Conservation (phyloP, 2,329 filamentous ascomycete genomes). For the Fusarium solani-melongenae region DNA sequence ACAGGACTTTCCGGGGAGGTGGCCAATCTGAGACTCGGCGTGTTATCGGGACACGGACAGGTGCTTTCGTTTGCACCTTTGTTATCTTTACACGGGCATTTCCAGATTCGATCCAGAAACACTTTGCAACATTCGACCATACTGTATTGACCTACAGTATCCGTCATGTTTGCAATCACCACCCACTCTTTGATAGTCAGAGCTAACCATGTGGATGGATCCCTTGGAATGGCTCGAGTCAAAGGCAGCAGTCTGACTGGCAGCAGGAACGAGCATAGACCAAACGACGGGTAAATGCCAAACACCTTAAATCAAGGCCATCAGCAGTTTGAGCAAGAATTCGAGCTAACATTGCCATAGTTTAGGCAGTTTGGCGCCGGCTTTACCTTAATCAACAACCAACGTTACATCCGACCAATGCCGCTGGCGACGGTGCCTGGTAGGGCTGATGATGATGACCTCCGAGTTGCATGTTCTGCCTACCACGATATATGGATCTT, state of each 20-base stretch:
- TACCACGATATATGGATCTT: background rate
- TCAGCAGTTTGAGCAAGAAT: background rate
- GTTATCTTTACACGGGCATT: background rate
- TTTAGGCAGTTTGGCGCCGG: background rate
- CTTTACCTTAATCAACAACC: background rate
- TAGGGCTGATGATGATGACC: slow-evolving; percentile 21
- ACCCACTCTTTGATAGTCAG: background rate
- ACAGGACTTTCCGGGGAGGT: slow-evolving; percentile 5
- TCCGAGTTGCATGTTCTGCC: background rate
- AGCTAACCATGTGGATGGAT: background rate
- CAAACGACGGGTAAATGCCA: background rate
- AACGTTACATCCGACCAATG: background rate
- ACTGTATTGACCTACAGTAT: background rate
- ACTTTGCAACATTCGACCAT: background rate
- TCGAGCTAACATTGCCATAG: background rate
- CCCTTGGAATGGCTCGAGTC: background rate
- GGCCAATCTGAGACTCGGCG: background rate
- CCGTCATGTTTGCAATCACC: background rate
- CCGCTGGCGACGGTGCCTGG: background rate
- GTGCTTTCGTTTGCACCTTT: background rate
- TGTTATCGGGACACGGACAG: background rate
- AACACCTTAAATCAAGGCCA: background rate
- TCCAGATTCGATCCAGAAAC: background rate
- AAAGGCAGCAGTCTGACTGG: background rate
- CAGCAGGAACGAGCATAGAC: background rate